Evolutionary conservation across 2,329 filamentous ascomycete species (phyloP), one percentile per base, ranked within the genome.

Genomic region (Bertia moriformis): DNA sequence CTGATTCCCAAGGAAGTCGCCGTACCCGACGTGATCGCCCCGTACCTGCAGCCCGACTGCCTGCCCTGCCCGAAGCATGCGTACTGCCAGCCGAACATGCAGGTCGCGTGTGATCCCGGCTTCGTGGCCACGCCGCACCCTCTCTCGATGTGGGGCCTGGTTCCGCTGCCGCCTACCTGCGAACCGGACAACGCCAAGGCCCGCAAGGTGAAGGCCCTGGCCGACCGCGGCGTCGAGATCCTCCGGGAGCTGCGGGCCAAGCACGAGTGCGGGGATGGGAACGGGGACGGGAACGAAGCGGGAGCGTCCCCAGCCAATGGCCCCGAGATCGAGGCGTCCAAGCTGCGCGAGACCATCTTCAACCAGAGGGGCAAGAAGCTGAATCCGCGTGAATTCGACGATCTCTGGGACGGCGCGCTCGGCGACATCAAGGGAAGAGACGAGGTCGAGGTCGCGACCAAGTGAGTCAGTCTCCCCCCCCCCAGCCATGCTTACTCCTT

Each of bases 171-270:
- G 4, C 89, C 93, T 1, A 88, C 85, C 4, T 98, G 91, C 57
- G 89, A 95, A 59, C 83, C 91, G 0, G 93, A 98, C 57, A 87
- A 87, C 43, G 86, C 93, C 51, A 95, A 94, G 57, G 85, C 82
- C 4, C 77, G 85, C 29, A 80, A 83, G 14, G 82, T 96, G 38
- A 85, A 89, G 50, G 75, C 80, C 14, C 86, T 98, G 13, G 86
- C 88, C 5, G 81, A 96, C 54, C 82, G 80, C 55, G 86, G 84
- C 2, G 72, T 96, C 3, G 86, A 94, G 50, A 80, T 88, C 49
- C 70, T 98, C 38, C 74, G 91, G 39, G 77, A 93, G 48, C 78
- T 83, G 30, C 78, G 85, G 42, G 91, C 91, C 40, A 80, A 87
- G 50, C 95, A 78, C 51, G 91, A 98, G 62, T 98, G 91, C 50